Base-by-base conservation (phyloP, 148 eudicot genomes). In the Beta vulgaris region DNA sequence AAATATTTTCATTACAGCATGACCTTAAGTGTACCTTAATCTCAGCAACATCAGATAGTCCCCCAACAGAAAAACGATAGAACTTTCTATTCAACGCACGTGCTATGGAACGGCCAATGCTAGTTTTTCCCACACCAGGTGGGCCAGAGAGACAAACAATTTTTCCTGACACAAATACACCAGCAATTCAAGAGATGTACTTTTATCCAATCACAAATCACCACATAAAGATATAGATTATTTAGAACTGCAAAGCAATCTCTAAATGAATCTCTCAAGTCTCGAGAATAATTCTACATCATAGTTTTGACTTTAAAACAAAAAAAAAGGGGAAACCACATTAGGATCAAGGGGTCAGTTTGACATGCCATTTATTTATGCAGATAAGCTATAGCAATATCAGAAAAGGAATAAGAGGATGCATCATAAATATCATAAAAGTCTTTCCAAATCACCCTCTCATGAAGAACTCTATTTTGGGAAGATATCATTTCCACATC, bases 91-190 rank as follows among this genome's bases (percentile, higher is more conserved):
- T 90, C 88, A 95, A 87, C 44, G 99, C 97, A 82, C 96, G 93
- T 26, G 99, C 99, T 85, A 95, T 88, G 55, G 99, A 95, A 78
- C 99, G 97, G 51, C 99, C 99, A 78, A 95, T 92, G 85, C 99
- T 95, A 72, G 99, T 95, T 80, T 95, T 95, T 37, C 99, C 99
- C 77, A 95, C 99, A 69, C 99, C 99, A 42, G 99, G 99, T 53
- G 99, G 99, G 57, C 99, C 99, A 85, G 97, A 90, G 71, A 95
- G 84, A 80, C 99, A 95, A 8, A 92, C 84, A 37, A 95, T 94
- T 85, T 93, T 93, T 70, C 98, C 98, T 92, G 84, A 19, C 26
- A 42, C 32, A 73, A 59, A 66, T 19, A 37, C 53, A 28, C 13
- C 68, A 69, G 29, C 61, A 43, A 25, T 49, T 35, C 58, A 32